Evolutionary conservation across 2,329 filamentous ascomycete species (phyloP), one percentile per base, ranked within the genome.

Genomic region (Clathrospora elynae): DNA sequence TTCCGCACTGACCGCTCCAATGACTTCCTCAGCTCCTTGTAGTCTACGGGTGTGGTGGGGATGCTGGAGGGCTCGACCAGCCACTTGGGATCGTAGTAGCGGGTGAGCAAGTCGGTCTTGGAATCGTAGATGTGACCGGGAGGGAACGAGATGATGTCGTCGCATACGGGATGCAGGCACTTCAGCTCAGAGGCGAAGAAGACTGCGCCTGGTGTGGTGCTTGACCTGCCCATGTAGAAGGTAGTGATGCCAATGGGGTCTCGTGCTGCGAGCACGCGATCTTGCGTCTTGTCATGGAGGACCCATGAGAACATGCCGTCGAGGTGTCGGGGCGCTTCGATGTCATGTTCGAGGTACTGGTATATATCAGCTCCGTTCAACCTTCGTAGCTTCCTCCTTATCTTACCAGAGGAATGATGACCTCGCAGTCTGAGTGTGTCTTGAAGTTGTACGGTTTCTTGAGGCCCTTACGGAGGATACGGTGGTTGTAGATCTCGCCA

Each of bases 221-320:
- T 95, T 30, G 87, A 74, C 78, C 89, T 89, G 63, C 93, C 93
- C 73, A 96, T 88, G 78, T 99, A 99, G 72, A 99, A 90, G 53
- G 90, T 96, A 57, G 91, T 97, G 72, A 99, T 86, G 62, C 93
- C 93, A 64, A 99, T 96, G 23, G 93, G 93, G 72, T 99, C 93
- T 69, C 93, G 86, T 42, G 93, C 93, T 45, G 93, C 93, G 66
- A 99, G 84, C 51, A 90, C 88, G 58, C 93, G 87, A 78, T 99
- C 88, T 72, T 90, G 84, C 59, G 83, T 86, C 82, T 95, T 96
- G 78, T 99, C 93, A 75, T 96, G 96, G 38, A 99, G 82, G 42
- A 99, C 91, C 77, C 95, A 99, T 11, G 92, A 96, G 82, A 99
- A 99, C 93, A 99, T 99, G 77, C 93, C 93, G 71, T 99, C 93